phyloP scores from a whole-genome alignment of 768 basidiomycete species.

The Auricularia cornea region DNA sequence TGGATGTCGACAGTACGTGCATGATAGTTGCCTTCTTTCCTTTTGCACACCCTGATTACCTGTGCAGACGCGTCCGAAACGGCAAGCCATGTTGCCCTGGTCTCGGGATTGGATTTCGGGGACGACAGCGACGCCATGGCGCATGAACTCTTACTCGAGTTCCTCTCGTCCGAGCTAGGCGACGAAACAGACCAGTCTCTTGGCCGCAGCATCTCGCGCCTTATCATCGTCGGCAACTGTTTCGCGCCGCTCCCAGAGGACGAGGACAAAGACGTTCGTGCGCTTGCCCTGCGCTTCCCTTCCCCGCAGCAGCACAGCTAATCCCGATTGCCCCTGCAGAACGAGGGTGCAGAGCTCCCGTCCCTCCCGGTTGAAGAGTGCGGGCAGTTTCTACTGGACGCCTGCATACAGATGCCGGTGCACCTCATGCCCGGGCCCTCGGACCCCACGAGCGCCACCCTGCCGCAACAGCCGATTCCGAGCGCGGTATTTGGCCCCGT shows the following conservation, averaged over 20 bases:
- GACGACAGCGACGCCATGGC: conserved; percentile 51
- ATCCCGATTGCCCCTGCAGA: no score
- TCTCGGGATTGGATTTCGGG: conserved; percentile 80
- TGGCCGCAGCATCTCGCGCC: conserved; percentile 66
- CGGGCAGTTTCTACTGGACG: conserved; percentile 44
- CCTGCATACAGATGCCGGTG: conserved; percentile 70
- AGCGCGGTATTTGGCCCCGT: conserved; percentile 76
- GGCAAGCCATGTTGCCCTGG: conserved; percentile 68
- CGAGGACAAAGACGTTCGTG: conserved; percentile 21
- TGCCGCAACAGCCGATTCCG: conserved; percentile 92
- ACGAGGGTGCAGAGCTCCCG: neutral
- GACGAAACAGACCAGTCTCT: conserved; percentile 52
- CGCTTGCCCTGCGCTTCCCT: neutral
- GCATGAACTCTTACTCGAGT: conserved; percentile 84
- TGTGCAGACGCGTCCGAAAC: conserved; percentile 26
- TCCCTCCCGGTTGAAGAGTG: neutral
- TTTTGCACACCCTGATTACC: neutral
- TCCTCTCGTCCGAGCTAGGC: conserved; percentile 78
- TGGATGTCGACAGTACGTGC: conserved; percentile 61
- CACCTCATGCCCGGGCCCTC: conserved; percentile 81
- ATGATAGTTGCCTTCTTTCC: conserved; percentile 21
- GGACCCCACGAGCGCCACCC: conserved; percentile 81
- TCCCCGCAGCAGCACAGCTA: no score
- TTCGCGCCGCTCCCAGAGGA: conserved; percentile 41
- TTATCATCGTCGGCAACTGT: conserved; percentile 89